Conservation (phyloP, 495 filamentous ascomycete species). For the Mytilinidion resinicola region DNA sequence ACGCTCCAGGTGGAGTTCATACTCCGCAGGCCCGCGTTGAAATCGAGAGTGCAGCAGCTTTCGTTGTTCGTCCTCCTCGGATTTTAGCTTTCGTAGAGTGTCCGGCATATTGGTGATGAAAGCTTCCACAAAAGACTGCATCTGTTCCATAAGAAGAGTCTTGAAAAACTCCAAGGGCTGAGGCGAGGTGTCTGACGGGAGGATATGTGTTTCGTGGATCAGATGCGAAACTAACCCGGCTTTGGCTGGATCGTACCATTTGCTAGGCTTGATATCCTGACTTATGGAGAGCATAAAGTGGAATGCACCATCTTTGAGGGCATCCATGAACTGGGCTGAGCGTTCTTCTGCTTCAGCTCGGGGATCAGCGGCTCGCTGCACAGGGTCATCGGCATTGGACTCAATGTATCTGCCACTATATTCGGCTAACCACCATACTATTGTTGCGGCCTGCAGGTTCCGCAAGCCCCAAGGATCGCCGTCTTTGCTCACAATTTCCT, state of each 20-base stretch:
- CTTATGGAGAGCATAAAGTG: conserved; percentile 83
- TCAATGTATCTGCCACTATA: conserved; percentile 88
- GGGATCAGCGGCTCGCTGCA: conserved; percentile 48
- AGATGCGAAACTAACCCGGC: conserved; percentile 68
- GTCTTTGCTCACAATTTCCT: conserved; percentile 58
- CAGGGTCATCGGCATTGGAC: conserved; percentile 47
- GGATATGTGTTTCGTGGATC: conserved; percentile 63
- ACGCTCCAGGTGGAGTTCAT: conserved; percentile 77
- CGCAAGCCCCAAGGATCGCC: conserved; percentile 60
- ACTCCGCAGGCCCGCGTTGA: conserved; percentile 46
- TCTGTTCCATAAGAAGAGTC: conserved; percentile 62
- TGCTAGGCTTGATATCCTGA: conserved; percentile 63
- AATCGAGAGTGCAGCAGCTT: conserved; percentile 55
- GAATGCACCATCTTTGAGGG: conserved; percentile 84
- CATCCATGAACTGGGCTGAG: conserved; percentile 62
- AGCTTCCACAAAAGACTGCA: conserved; percentile 80
- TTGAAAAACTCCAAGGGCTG: conserved; percentile 60
- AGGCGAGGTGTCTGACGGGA: conserved; percentile 52
- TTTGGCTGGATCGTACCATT: conserved; percentile 77
- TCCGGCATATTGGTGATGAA: conserved; percentile 95
- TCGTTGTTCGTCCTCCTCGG: conserved; percentile 83
- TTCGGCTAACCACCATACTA: conserved; percentile 79
- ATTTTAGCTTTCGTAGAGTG: conserved; percentile 74
- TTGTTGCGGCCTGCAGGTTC: conserved; percentile 67
- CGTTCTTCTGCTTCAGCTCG: conserved; percentile 62